Conservation (phyloP, 1,139 yeast species). For the Oligophagozyma castellii region DNA sequence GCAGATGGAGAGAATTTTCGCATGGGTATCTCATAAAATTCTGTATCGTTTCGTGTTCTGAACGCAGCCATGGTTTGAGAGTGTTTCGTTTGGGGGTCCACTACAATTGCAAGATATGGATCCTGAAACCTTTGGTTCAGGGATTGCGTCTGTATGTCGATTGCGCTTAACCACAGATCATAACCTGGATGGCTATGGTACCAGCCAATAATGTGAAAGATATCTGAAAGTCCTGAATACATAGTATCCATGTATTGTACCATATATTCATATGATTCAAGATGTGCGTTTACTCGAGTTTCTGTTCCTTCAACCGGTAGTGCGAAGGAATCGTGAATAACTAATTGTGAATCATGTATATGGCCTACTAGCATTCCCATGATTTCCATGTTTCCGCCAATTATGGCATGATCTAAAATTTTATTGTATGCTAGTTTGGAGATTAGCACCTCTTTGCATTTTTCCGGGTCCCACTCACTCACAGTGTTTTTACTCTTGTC, state of each 20-base stretch:
- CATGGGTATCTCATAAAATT: conserved; percentile 61
- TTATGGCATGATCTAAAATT: conserved; percentile 70
- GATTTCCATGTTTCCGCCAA: conserved; percentile 83
- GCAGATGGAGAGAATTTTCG: no score
- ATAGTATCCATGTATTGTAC: conserved; percentile 60
- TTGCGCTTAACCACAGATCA: conserved; percentile 88
- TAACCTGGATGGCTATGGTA: conserved; percentile 97
- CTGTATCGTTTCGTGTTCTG: conserved; percentile 53
- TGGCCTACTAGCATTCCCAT: conserved; percentile 94
- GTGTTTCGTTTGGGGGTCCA: conserved; percentile 71
- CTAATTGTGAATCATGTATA: conserved; percentile 41
- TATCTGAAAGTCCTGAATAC: conserved; percentile 20
- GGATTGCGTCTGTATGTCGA: conserved; percentile 78
- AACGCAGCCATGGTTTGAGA: conserved; percentile 85
- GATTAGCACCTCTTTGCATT: conserved; percentile 48
- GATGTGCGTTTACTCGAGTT: conserved; percentile 86
- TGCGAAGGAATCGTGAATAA: conserved; percentile 72
- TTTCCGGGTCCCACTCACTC: no score
- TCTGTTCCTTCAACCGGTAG: conserved; percentile 95
- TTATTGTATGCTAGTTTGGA: conserved; percentile 67
- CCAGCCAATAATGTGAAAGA: conserved; percentile 71
- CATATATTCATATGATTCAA: conserved; percentile 92
- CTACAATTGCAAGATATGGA: conserved; percentile 78
- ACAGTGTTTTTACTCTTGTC: no score
- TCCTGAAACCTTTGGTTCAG: conserved; percentile 82